Conservation (phyloP, 2,329 filamentous ascomycete genomes). For the Neopestalotiopsis rosae region DNA sequence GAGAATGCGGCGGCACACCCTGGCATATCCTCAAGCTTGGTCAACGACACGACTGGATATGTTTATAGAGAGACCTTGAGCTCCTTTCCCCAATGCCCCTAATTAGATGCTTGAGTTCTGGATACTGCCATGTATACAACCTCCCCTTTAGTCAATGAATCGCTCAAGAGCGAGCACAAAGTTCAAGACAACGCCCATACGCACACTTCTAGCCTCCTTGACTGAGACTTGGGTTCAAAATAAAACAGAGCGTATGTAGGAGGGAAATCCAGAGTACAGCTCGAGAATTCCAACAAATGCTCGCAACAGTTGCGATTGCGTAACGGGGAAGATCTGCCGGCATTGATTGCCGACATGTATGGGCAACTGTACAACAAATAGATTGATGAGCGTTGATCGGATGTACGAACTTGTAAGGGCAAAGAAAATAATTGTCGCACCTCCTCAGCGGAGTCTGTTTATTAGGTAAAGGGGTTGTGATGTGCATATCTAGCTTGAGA, state of each 20-base stretch:
- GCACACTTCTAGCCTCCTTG: not conserved
- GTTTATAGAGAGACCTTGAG: no score
- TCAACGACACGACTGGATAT: no score
- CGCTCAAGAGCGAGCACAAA: not conserved
- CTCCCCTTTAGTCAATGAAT: not conserved
- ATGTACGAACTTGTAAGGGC: not conserved
- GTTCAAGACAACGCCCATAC: not conserved
- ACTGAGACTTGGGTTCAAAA: not conserved
- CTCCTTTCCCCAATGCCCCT: no score
- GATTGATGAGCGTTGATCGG: not conserved
- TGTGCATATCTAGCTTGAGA: not conserved
- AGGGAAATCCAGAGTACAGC: no score
- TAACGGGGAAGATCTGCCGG: not conserved
- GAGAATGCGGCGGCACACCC: no score
- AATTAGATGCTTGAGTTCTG: no score
- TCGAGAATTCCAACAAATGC: not conserved
- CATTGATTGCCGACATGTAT: not conserved
- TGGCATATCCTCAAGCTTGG: no score
- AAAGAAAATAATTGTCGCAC: not conserved
- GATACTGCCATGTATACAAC: no score
- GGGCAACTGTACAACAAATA: not conserved
- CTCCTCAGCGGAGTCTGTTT: not conserved
- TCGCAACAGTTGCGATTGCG: not conserved
- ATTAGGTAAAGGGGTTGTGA: not conserved
- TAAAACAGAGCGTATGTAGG: not conserved